phyloP scores from a whole-genome alignment of 2,329 filamentous ascomycete species.

The Cryphonectria japonica region DNA sequence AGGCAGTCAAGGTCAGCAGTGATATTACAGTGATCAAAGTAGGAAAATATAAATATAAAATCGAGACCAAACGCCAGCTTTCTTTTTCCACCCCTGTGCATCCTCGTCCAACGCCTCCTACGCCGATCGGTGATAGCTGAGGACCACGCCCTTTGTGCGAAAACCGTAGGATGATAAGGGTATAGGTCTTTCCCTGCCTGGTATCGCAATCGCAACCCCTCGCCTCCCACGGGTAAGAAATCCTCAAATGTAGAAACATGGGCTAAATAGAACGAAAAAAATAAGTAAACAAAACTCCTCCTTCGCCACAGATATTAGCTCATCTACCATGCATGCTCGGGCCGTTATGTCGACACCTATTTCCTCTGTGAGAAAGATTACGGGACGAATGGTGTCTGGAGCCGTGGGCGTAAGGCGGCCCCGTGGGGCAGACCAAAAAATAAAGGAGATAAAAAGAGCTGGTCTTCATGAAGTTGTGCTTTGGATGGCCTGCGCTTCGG shows the following conservation, averaged over 20 bases:
- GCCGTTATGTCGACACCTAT: neutral
- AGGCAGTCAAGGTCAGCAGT: neutral
- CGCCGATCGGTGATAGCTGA: neutral
- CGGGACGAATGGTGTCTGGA: neutral
- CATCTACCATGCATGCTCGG: neutral
- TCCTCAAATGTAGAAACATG: neutral
- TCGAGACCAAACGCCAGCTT: neutral
- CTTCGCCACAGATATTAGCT: neutral
- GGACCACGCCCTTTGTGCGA: neutral
- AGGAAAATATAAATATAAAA: neutral
- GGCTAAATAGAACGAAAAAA: neutral
- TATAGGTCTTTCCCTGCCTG: conserved; percentile 4
- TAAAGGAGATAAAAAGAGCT: neutral
- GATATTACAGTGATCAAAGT: neutral
- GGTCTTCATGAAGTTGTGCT: neutral
- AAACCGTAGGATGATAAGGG: neutral
- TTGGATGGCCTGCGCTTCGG: neutral
- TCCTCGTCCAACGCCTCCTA: conserved; percentile 8
- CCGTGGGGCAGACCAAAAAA: neutral
- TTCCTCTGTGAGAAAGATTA: neutral
- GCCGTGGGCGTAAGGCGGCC: neutral
- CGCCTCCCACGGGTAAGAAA: neutral
- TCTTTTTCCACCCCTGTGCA: neutral
- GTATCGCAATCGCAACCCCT: neutral
- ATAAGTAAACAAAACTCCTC: neutral